Evolutionary conservation across 192 early-diverging fungal genomes (phyloP), one percentile per base, ranked within the genome.

Genomic region (Cladochytrium replicatum): DNA sequence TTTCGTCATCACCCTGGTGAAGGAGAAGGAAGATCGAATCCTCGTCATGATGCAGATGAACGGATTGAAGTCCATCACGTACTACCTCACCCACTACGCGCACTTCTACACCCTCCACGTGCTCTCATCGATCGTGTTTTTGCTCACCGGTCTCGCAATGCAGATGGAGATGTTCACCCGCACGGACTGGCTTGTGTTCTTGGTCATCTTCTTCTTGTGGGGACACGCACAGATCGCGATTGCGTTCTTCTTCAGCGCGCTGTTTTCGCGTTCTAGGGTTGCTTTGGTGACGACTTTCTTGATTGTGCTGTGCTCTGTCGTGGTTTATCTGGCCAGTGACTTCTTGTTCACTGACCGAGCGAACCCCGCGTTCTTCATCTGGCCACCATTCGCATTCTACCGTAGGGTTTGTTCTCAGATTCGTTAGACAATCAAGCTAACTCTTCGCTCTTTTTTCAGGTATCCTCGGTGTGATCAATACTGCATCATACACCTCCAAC

Each of bases 41-140:
- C 51, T 80, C 13, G 68, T 75, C 6, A 85, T 85, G 83, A 86
- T 85, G 82, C 55, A 59, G 48, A 83, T 85, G 78, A 85, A 83
- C 50, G 81, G 81, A 17, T 50, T 84, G 55, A 81, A 77, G 39
- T 51, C 60, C 21, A 59, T 61, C 41, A 57, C 67, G 5, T 83
- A 85, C 57, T 85, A 77, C 41, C 21, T 81, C 29, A 60, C 74
- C 15, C 82, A 83, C 48, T 85, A 80, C 46, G 51, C 80, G 30
- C 67, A 71, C 29, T 77, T 83, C 50, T 78, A 71, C 22, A 50
- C 64, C n/a, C 56, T 86, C 29, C 76, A 80, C 46, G 55, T 75
- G 34, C 34, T 83, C 17, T 74, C 81, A 3, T 49, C 75, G 0
- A 21, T 68, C 4, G 62, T 81, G 39, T 87, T 87, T 46, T 56